Conservation (phyloP, 257 asterid genomes). For the Solanum sejunctum region DNA sequence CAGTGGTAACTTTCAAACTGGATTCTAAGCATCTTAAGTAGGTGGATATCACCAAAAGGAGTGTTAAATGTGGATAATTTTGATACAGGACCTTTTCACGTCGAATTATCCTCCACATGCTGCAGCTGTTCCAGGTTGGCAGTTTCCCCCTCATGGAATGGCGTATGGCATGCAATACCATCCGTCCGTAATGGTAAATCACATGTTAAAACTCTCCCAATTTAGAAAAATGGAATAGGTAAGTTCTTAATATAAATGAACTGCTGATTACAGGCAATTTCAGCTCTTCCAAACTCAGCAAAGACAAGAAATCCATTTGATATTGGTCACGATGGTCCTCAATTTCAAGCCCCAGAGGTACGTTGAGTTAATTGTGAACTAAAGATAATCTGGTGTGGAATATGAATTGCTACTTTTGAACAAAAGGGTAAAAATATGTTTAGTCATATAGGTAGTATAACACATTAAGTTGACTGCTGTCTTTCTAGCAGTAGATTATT, state of each 20-base stretch:
- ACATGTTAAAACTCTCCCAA: neutral
- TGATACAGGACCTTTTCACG: conserved; percentile 50
- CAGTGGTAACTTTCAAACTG: conserved; percentile 31
- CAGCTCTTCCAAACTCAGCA: conserved; percentile 18
- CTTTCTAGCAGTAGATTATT: neutral
- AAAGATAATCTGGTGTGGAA: neutral
- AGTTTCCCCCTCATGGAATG: conserved; percentile 31
- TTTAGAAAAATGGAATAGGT: neutral
- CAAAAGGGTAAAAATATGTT: neutral
- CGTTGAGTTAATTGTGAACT: conserved; percentile 3
- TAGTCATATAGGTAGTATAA: neutral
- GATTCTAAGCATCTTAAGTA: neutral
- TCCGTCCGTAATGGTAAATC: conserved; percentile 37
- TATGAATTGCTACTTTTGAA: neutral
- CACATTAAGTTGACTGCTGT: neutral
- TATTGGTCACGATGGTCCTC: conserved; percentile 31
- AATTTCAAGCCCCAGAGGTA: conserved; percentile 42
- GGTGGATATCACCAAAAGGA: neutral
- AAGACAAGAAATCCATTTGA: conserved; percentile 68
- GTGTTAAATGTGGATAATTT: neutral
- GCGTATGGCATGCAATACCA: conserved; percentile 44
- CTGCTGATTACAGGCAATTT: conserved; percentile 18
- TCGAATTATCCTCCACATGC: conserved; percentile 23
- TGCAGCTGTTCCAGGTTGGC: conserved; percentile 46
- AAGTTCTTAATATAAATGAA: neutral